Evolutionary conservation across 1,284 basidiomycete species (phyloP), one percentile per base, ranked within the genome.

Genomic region (Boletus sp.): DNA sequence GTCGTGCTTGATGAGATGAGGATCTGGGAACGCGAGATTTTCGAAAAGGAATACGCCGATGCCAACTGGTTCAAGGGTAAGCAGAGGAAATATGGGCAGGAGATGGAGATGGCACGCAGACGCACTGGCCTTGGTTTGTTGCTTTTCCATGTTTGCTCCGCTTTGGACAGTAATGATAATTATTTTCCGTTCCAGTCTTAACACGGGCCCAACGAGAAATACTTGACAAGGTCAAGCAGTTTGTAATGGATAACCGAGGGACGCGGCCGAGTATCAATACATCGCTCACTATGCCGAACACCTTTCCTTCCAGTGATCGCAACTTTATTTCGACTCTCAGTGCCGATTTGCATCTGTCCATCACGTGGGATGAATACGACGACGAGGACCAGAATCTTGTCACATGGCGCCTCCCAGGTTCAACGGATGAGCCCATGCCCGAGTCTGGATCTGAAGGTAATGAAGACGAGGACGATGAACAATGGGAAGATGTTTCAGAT

Each of bases 331-430:
- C 71, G 39, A 80, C 78, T 26, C 73, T 97, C 16, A 83, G 86
- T 5, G 76, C 81, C 33, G 84, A 91, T 42, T 65, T 96, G 33
- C 81, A 91, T 62, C 74, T 96, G 8, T 75, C 69, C 25, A 67
- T 93, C 30, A 75, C 82, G 19, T 97, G 92, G 90, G 94, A 96
- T 64, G 92, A 94, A 61, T 92, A 83, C 55, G 87, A 94, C 57
- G 86, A 88, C 2, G 74, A 90, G 35, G 92, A 91, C 49, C 79
- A 85, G 60, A 90, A 85, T 61, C 63, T 88, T 33, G 78, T 87
- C 26, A 81, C 79, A 16, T 80, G 75, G 72, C 67, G 77, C 50
- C 69, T 88, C 62, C 82, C 81, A 48, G 72, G 77, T 9, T 69
- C 70, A 33, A 55, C 73, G 46, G 78, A 76, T 26, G 70, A 70